Conservation (phyloP, 2,329 filamentous ascomycete species). For the Mycosphaerella sp. region DNA sequence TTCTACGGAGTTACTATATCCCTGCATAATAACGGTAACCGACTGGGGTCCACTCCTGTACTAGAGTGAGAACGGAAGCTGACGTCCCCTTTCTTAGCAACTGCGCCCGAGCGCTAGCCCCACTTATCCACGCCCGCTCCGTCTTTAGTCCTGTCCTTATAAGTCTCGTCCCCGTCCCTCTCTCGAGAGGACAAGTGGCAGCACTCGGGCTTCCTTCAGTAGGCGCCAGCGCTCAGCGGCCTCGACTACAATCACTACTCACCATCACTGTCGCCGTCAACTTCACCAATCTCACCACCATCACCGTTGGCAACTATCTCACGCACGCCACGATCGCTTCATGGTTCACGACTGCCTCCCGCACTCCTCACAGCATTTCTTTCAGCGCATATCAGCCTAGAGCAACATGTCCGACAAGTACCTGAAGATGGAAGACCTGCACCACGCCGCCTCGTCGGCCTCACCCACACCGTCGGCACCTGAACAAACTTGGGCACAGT, state of each 20-base stretch:
- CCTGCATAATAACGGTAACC: too few relatives aligned
- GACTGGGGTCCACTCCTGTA: too few relatives aligned
- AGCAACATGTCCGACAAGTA: conserved; percentile 15
- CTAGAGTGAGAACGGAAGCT: too few relatives aligned
- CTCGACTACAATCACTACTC: background rate
- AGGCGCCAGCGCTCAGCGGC: background rate
- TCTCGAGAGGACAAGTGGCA: background rate
- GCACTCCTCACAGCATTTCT: background rate
- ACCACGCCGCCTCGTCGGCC: conserved; percentile 15
- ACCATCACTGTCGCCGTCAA: background rate
- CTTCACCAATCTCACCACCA: background rate
- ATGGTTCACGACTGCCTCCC: background rate
- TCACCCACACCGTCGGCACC: conserved; percentile 17
- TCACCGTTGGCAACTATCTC: too few relatives aligned
- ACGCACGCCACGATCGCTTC: too few relatives aligned
- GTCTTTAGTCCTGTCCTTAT: background rate
- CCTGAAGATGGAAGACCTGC: conserved; percentile 27
- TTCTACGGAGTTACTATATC: too few relatives aligned
- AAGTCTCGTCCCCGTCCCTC: background rate
- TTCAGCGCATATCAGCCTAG: background rate
- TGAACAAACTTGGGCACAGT: conserved; percentile 8
- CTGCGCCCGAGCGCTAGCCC: too few relatives aligned
- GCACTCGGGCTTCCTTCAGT: background rate
- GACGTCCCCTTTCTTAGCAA: too few relatives aligned
- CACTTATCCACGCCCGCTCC: background rate